These are phyloP conservation scores for Lactifluus pinguis DNA, from an alignment of 768 basidiomycete species.

Conservation along the genomic window DNA sequence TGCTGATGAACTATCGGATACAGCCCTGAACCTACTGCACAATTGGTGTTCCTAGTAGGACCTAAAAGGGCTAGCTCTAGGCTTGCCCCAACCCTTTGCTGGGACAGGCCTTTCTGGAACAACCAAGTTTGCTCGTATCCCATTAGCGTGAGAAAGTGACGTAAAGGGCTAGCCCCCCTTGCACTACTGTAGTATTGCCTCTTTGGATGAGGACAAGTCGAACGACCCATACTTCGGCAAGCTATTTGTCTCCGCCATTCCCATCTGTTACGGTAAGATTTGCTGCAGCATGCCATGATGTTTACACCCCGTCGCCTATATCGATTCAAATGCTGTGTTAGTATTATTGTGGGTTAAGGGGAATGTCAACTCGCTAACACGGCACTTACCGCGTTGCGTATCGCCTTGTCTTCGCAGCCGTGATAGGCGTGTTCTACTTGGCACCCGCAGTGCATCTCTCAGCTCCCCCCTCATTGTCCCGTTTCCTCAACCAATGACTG, in stretches of 20 bases:
- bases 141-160: not conserved
- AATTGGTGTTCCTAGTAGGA: too few species aligned
- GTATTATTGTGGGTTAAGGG: constrained; percentile 3
- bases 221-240: too few species aligned
- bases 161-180: not conserved
- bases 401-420: not conserved
- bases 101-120: not conserved
- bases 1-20: too few species aligned
- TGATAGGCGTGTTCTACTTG: not conserved
- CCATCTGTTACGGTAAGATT: too few species aligned
- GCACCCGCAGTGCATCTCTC: not conserved
- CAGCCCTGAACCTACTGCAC: too few species aligned
- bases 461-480: not conserved
- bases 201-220: too few species aligned
- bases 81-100: not conserved
- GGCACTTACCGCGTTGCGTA: constrained; percentile 4
- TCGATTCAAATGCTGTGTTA: not conserved
- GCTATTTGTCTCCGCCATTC: too few species aligned
- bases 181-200: not conserved
- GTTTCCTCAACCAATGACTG: constrained; percentile 6
- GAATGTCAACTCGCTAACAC: not conserved
- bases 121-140: not conserved
- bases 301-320: too few species aligned
- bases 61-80: too few species aligned
- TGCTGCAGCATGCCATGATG: too few species aligned